phyloP scores from a whole-genome alignment of 495 filamentous ascomycete species.

The Schizothecium vesticola region DNA sequence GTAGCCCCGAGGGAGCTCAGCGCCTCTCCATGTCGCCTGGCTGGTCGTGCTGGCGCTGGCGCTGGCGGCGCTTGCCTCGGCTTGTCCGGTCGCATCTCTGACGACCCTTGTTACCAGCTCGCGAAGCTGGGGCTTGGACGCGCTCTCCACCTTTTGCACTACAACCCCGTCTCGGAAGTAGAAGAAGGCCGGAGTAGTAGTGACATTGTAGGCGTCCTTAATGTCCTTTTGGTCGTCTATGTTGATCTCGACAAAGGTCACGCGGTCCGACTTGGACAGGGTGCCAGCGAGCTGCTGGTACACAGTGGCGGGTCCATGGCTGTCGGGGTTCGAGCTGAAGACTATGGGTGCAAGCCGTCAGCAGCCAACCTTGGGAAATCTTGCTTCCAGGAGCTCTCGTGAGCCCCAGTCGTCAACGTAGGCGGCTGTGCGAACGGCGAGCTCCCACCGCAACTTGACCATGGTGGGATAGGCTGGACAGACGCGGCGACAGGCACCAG shows the following conservation, averaged over 20 bases:
- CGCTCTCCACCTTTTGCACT: conserved; percentile 63
- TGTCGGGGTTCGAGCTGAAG: conserved; percentile 72
- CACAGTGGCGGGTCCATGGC: conserved; percentile 66
- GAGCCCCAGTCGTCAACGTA: too few relatives aligned
- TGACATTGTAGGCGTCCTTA: conserved; percentile 63
- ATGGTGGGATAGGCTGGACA: conserved; percentile 5
- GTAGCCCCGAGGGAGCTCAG: conserved; percentile 72
- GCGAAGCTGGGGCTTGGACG: conserved; percentile 62
- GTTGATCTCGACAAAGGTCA: conserved; percentile 85
- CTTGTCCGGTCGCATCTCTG: conserved; percentile 18
- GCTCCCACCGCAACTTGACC: not conserved
- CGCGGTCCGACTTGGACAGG: conserved; percentile 64
- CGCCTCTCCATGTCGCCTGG: conserved; percentile 63
- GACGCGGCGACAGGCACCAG: not conserved
- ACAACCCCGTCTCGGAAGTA: conserved; percentile 73
- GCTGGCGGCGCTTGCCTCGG: conserved; percentile 56
- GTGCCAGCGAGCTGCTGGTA: conserved; percentile 72
- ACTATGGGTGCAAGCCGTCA: not conserved
- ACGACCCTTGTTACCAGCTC: conserved; percentile 65
- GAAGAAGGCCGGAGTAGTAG: conserved; percentile 82
- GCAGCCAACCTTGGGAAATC: too few relatives aligned
- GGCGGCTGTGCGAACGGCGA: too few relatives aligned
- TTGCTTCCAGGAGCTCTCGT: too few relatives aligned
- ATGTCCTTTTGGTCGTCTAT: conserved; percentile 71
- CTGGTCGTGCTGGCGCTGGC: conserved; percentile 40